Evolutionary conservation across 805 yeast genomes (phyloP).

Genomic region (Candida railenensis): DNA sequence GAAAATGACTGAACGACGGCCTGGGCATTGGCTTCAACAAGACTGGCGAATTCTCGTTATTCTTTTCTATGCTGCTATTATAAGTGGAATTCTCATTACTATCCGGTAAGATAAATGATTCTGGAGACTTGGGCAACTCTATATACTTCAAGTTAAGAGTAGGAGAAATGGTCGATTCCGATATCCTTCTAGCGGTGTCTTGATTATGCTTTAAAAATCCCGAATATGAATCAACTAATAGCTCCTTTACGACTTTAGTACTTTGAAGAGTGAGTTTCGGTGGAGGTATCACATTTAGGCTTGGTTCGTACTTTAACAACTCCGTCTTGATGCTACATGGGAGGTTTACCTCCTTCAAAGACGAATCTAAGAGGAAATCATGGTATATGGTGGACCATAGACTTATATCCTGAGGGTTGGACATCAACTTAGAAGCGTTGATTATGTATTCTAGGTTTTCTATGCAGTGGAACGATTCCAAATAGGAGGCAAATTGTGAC

Average conservation of each 20-base stretch:
- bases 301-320: slow-evolving; percentile 9
- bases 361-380: slow-evolving; percentile 25
- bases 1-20: slow-evolving; percentile 4
- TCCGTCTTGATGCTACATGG: slow-evolving; percentile 22
- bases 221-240: slow-evolving; percentile 30
- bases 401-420: slow-evolving; percentile 8
- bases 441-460: slow-evolving; percentile 35
- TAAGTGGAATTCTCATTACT: neutral
- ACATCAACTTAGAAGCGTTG: neutral
- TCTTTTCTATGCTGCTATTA: neutral
- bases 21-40: slow-evolving; percentile 1
- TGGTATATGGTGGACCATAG: slow-evolving; percentile 28
- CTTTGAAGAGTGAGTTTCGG: slow-evolving; percentile 11
- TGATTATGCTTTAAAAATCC: slow-evolving; percentile 27
- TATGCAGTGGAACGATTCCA: slow-evolving; percentile 30
- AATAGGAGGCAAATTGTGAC: slow-evolving; percentile 22
- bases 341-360: slow-evolving; percentile 33
- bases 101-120: neutral
- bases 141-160: neutral
- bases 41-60: neutral
- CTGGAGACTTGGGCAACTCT: slow-evolving; percentile 6
- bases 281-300: neutral
- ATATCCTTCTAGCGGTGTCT: slow-evolving; percentile 14
- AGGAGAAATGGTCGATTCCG: slow-evolving; percentile 20
- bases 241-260: slow-evolving; percentile 24